Base-by-base conservation (phyloP, 2,329 filamentous ascomycete genomes). In the Sclerotinia minor region DNA sequence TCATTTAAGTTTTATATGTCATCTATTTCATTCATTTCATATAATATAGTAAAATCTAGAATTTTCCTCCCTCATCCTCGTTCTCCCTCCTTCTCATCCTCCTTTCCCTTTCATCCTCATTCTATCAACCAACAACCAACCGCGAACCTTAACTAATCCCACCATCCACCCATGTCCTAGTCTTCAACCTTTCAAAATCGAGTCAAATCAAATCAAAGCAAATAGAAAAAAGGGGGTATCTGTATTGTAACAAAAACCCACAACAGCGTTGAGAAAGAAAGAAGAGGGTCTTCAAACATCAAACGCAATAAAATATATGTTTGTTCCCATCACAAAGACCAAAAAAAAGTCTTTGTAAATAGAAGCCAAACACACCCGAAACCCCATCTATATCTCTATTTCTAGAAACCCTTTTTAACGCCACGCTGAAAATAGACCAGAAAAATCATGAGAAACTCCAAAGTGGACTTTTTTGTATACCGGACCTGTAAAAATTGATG, bases 391-490 rank as follows among this genome's bases (percentile, higher is more conserved):
- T 21, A 54, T 21, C 29, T 32, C 21, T 24, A 54, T 54, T 11
- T 21, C 29, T n/a, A 32, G 32, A 13, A 54, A n/a, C 52, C 52
- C 6, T 54, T 35, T 35, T 3, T 32, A 65, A 66, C 54, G 35
- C 44, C 64, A 21, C 53, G 41, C 41, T 66, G 17, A 32, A 58
- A 53, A 35, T 54, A 54, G 52, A 54, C 21, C 13, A 5, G 9
- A 38, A n/a, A 54, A 35, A 9, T 47, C 35, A n/a, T 21, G 3
- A 26, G 6, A 5, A 61, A 69, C 68, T 64, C 68, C 68, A 41
- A 68, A 65, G 64, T 35, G 38, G 44, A 67, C 65, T 67, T 69
- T 69, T 69, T 47, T 69, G 21, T 65, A 63, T 41, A 52, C 45
- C 26, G 32, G 59, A 29, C 59, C 49, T 44, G 52, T n/a, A n/a